Conservation (phyloP, 2,329 filamentous ascomycete species). For the Aspergillus sojae region DNA sequence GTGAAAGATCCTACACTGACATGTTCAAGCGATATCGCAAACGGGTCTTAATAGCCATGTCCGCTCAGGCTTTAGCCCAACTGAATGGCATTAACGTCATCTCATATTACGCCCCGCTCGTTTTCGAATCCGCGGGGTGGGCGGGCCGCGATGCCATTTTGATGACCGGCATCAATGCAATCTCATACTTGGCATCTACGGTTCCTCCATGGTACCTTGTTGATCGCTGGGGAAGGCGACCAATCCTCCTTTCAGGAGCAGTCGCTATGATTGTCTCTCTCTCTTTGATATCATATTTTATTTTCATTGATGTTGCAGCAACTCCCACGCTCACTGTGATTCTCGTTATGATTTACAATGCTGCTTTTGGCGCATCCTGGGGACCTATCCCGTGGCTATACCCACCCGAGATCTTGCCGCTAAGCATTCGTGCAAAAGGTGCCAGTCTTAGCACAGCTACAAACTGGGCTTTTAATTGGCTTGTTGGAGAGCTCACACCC, state of each 20-base stretch:
- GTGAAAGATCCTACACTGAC: conserved; percentile 84
- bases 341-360: conserved; percentile 98
- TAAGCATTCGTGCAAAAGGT: conserved; percentile 96
- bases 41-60: conserved; percentile 98
- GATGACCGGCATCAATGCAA: conserved; percentile 95
- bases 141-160: conserved; percentile 84
- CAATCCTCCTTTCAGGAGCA: conserved; percentile 87
- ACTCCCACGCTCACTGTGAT: conserved; percentile 86
- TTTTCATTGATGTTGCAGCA: conserved; percentile 75
- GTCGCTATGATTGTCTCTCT: conserved; percentile 86
- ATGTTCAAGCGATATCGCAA: conserved; percentile 95
- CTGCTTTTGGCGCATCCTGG: conserved; percentile 96
- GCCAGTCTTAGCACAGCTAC: conserved; percentile 93
- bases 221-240: conserved; percentile 84
- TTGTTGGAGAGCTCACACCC: conserved; percentile 93
- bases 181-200: conserved; percentile 88
- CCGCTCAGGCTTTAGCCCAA: conserved; percentile 91
- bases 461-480: conserved; percentile 98
- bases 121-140: conserved; percentile 98
- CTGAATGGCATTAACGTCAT: conserved; percentile 99
- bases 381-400: conserved; percentile 98
- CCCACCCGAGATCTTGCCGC: conserved; percentile 94
- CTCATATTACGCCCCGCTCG: conserved; percentile 94
- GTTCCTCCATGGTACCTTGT: conserved; percentile 97
- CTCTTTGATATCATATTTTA: conserved; percentile 91